phyloP scores from a whole-genome alignment of 1,284 basidiomycete genomes.

The Pterulicium gracile region DNA sequence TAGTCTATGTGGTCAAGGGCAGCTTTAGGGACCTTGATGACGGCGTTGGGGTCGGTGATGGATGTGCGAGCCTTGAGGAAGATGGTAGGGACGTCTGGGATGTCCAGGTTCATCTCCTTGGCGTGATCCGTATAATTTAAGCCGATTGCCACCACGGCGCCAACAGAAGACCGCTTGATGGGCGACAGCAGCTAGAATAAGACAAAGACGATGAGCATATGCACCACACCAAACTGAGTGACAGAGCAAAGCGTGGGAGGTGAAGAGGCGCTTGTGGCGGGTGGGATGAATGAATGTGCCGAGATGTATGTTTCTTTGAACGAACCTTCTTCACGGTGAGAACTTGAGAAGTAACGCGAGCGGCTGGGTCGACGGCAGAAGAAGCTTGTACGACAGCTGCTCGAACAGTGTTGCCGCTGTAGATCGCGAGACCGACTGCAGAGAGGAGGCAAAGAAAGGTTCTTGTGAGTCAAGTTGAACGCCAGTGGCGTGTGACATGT shows the following conservation, averaged over 20 bases:
- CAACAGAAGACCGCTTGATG: not conserved
- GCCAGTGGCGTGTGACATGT: too few species aligned
- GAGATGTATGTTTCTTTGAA: too few species aligned
- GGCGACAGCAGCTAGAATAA: slow-evolving; percentile 1
- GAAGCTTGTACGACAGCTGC: not conserved
- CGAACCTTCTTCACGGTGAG: slow-evolving; percentile 1
- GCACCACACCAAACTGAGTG: too few species aligned
- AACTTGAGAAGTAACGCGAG: not conserved
- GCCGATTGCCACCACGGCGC: not conserved
- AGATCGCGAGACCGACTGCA: not conserved
- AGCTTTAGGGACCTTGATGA: not conserved
- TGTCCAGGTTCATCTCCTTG: not conserved
- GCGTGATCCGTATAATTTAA: slow-evolving; percentile 77
- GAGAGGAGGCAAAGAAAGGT: too few species aligned
- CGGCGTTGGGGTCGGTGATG: not conserved
- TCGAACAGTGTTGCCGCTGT: not conserved
- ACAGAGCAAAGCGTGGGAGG: too few species aligned
- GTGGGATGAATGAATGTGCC: too few species aligned
- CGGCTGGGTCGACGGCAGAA: not conserved
- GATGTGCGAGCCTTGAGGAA: slow-evolving; percentile 1
- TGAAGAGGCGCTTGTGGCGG: too few species aligned
- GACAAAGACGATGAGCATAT: too few species aligned
- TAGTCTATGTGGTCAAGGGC: slow-evolving; percentile 1
- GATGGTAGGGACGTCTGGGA: not conserved
- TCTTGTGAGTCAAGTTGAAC: too few species aligned